Percentiles rank a stretch among this genome's conserved stretches.
phyloP scores from a whole-genome alignment of 192 early-diverging fungal species.

The Coemansia sp. region DNA sequence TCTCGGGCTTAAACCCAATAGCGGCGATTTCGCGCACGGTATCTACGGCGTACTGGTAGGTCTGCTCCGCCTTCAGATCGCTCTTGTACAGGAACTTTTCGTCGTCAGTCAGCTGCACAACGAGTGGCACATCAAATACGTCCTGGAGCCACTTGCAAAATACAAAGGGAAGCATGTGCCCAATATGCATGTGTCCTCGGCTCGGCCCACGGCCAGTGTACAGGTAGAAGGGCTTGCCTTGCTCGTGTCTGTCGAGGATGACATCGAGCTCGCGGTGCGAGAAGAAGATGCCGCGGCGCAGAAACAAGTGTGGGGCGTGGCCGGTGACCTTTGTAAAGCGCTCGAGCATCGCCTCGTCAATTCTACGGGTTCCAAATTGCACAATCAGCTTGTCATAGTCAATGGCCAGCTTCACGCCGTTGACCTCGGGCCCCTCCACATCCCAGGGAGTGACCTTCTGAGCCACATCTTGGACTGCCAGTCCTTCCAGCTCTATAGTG shows the following conservation, averaged over 20 bases:
- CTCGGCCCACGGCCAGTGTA: slow-evolving; percentile 98
- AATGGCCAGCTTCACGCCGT: slow-evolving; percentile 82
- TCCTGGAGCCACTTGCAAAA: slow-evolving; percentile 99
- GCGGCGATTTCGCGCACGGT: slow-evolving; percentile 95
- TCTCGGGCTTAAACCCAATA: slow-evolving; percentile 89
- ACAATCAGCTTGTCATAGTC: slow-evolving; percentile 90
- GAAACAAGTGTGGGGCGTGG: slow-evolving; percentile 71
- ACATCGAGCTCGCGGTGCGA: slow-evolving; percentile 85
- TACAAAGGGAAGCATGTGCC: slow-evolving; percentile 95
- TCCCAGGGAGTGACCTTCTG: slow-evolving; percentile 83
- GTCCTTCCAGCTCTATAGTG: slow-evolving; percentile 13
- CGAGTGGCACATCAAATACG: slow-evolving; percentile 89
- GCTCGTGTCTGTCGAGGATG: slow-evolving; percentile 89
- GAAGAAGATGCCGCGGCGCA: slow-evolving; percentile 91
- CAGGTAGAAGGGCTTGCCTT: slow-evolving; percentile 95
- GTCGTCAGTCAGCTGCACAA: slow-evolving; percentile 97
- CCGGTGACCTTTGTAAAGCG: slow-evolving; percentile 87
- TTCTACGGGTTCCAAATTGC: slow-evolving; percentile 81
- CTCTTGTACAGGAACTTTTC: slow-evolving; percentile 98
- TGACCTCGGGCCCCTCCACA: slow-evolving; percentile 86
- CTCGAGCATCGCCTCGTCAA: slow-evolving; percentile 71
- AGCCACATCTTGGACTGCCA: background rate
- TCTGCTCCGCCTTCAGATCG: slow-evolving; percentile 80
- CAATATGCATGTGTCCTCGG: slow-evolving; percentile 88
- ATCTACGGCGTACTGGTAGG: slow-evolving; percentile 66